A percentile compares a stretch with the other conserved stretches of the same genome.
These are phyloP conservation scores for Diaporthe humulicola DNA, from an alignment of 2,329 filamentous ascomycete species.

Conservation along the genomic window DNA sequence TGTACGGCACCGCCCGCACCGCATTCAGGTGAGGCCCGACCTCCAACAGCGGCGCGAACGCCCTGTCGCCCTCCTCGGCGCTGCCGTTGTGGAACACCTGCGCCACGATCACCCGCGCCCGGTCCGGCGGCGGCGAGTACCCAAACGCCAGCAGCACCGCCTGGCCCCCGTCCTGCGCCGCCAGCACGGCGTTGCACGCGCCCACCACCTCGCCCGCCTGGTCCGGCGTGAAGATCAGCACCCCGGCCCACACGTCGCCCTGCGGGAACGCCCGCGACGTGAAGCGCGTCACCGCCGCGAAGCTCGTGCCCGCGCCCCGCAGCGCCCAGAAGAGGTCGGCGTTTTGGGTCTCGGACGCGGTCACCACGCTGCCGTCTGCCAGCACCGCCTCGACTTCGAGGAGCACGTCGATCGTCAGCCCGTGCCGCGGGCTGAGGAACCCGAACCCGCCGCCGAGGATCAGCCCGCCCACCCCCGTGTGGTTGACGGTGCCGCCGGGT, in stretches of 20 bases:
- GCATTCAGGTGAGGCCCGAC: conserved; percentile 53
- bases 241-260: conserved; percentile 49
- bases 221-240: conserved; percentile 45
- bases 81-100: conserved; percentile 53
- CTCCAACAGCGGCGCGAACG: conserved; percentile 53
- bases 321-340: conserved; percentile 57
- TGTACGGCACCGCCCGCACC: conserved; percentile 56
- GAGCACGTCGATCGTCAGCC: conserved; percentile 61
- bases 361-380: conserved; percentile 52
- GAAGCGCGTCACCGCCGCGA: conserved; percentile 58
- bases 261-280: conserved; percentile 50
- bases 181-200: conserved; percentile 48
- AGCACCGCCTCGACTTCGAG: conserved; percentile 55
- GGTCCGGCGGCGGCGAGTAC: conserved; percentile 47
- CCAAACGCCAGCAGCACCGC: conserved; percentile 37
- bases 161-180: conserved; percentile 43
- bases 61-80: conserved; percentile 50
- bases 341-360: conserved; percentile 58
- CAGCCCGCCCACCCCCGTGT: conserved; percentile 73
- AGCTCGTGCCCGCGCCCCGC: conserved; percentile 56
- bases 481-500: conserved; percentile 72
- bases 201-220: conserved; percentile 48
- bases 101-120: conserved; percentile 46
- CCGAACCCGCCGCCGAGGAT: conserved; percentile 71
- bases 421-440: conserved; percentile 65